These are phyloP conservation scores for Sodiomyces alkalinus DNA, from an alignment of 2,329 filamentous ascomycete species.

Conservation along the genomic window DNA sequence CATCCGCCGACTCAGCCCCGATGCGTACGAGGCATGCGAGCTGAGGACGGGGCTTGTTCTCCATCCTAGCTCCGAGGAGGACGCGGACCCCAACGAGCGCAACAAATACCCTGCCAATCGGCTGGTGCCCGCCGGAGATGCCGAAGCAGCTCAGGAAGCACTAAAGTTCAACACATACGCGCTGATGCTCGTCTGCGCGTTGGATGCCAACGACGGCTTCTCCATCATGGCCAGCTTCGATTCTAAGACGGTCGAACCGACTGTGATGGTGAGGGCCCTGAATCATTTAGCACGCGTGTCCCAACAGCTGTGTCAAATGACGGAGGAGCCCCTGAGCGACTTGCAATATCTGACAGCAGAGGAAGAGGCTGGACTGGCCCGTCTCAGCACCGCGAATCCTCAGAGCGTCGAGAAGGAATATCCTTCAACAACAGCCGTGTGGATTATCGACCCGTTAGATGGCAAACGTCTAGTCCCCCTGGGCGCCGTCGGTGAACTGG, in stretches of 20 bases:
- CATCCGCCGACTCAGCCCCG: slow-evolving; percentile 39
- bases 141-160: slow-evolving; percentile 42
- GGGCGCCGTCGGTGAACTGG: slow-evolving; percentile 27
- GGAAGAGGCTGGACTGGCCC: slow-evolving; percentile 18
- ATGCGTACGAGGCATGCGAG: slow-evolving; percentile 39
- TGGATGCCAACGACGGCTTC: slow-evolving; percentile 35
- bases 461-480: slow-evolving; percentile 19
- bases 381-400: slow-evolving; percentile 12
- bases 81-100: slow-evolving; percentile 8
- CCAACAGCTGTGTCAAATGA: slow-evolving; percentile 28
- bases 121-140: slow-evolving; percentile 38
- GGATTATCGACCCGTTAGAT: slow-evolving; percentile 24
- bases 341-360: slow-evolving; percentile 18
- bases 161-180: slow-evolving; percentile 45
- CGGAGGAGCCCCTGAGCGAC: slow-evolving; percentile 15
- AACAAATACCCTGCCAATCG: slow-evolving; percentile 26
- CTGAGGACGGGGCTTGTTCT: slow-evolving; percentile 39
- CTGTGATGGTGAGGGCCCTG: slow-evolving; percentile 37
- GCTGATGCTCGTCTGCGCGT: slow-evolving; percentile 49
- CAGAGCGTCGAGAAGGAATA: slow-evolving; percentile 11
- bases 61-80: slow-evolving; percentile 25
- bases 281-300: slow-evolving; percentile 35
- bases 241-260: slow-evolving; percentile 36
- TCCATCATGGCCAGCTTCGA: slow-evolving; percentile 50
- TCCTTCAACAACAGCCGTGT: slow-evolving; percentile 15